Base-by-base conservation (phyloP, 2,329 filamentous ascomycete species). In the Colletotrichum sp. region DNA sequence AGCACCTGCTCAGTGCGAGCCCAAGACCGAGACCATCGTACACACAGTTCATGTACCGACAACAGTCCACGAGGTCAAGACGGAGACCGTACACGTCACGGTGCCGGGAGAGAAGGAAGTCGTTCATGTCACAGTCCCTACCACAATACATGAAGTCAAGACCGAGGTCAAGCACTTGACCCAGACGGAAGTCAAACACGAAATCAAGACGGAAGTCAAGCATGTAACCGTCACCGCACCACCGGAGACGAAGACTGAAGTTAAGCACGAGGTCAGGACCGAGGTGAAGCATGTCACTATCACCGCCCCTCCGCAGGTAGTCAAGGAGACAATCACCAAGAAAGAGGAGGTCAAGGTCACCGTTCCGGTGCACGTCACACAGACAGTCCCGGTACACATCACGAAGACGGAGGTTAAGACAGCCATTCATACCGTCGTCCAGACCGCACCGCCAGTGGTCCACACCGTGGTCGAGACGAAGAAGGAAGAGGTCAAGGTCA, bases 21-120 rank as follows among this genome's bases (percentile, higher is more conserved):
- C 49, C 7, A 76, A 69, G 39, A 78, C 62, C 36, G 72, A 78
- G 34, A 71, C 71, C 34, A 44, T 77, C 49, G 74, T 77, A 2
- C 70, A 76, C 18, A 76, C 74, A 18, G 70, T 77, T 5, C 76
- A 76, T 30, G 70, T 77, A 10, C 73, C 73, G 21, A 78, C 76
- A 24, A 72, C 72, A 16, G 55, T 75, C 28, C 52, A 69, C 18
- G 57, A 59, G 24, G 55, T 59, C 21, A 28, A 59, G 55, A 24
- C 21, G 3, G 55, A 76, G 44, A 69, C 57, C 9, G 65, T 70
- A 12, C 71, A 74, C 26, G 62, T 75, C 10, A 72, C 75, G 7
- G 60, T 70, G 15, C 60, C 70, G 1, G 70, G 70, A 30, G 68
- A 66, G 32, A 73, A 62, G 21, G 36, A 77, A 30, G 72, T 67